A percentile compares a stretch with the other conserved stretches of the same genome.
Conservation (phyloP, 108 stramenopile species). For the Nitzschia sp. region DNA sequence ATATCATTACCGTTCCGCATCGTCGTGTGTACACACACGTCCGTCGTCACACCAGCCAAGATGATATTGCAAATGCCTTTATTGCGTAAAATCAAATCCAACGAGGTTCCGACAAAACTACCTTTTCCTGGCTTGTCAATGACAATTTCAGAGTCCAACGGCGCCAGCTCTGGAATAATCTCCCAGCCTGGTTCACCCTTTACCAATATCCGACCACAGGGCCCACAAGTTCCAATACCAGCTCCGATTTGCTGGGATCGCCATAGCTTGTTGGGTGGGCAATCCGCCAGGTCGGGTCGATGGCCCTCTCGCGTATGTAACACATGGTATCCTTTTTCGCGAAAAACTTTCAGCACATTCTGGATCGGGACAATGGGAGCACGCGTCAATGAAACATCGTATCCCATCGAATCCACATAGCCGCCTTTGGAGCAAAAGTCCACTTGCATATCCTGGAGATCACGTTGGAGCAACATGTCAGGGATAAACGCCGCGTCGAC, state of each 20-base stretch:
- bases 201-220: slow-evolving; percentile 60
- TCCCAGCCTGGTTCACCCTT: slow-evolving; percentile 67
- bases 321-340: slow-evolving; percentile 42
- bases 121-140: slow-evolving; percentile 64
- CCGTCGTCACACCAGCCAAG: slow-evolving; percentile 61
- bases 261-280: slow-evolving; percentile 63
- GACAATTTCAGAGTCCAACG: slow-evolving; percentile 44
- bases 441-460: slow-evolving; percentile 33
- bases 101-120: slow-evolving; percentile 47
- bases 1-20: slow-evolving; percentile 65
- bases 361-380: slow-evolving; percentile 59
- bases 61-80: slow-evolving; percentile 48
- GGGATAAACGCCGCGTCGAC: slow-evolving; percentile 35
- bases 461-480: neutral
- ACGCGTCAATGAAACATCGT: slow-evolving; percentile 50
- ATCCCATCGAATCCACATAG: slow-evolving; percentile 69
- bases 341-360: slow-evolving; percentile 35
- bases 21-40: slow-evolving; percentile 66
- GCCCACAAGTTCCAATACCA: slow-evolving; percentile 51
- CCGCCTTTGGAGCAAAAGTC: slow-evolving; percentile 62
- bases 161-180: slow-evolving; percentile 57
- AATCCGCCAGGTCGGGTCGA: slow-evolving; percentile 51
- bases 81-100: slow-evolving; percentile 49
- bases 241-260: slow-evolving; percentile 57
- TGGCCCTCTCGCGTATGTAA: slow-evolving; percentile 68